phyloP scores from a whole-genome alignment of 495 filamentous ascomycete genomes.

The Trichoderma erinaceum region DNA sequence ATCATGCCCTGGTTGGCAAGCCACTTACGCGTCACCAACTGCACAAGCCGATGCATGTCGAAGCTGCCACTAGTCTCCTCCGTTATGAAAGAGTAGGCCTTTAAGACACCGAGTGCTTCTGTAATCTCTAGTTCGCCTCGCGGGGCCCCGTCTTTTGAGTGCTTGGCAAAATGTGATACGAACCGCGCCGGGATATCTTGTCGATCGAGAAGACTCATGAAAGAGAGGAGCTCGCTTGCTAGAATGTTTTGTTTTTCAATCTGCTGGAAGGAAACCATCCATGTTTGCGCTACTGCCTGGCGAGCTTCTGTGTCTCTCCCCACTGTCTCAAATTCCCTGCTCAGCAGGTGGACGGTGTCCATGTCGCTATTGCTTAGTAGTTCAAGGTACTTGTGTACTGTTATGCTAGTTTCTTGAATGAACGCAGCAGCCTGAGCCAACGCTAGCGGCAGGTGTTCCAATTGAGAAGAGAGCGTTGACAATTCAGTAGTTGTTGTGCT shows the following conservation, averaged over 20 bases:
- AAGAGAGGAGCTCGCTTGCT: constrained; percentile 37
- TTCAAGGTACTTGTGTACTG: constrained; percentile 29
- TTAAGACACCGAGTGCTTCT: constrained; percentile 34
- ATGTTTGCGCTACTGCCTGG: constrained; percentile 33
- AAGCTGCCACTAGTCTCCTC: constrained; percentile 23
- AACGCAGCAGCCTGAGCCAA: constrained; percentile 45
- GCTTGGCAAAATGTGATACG: constrained; percentile 25
- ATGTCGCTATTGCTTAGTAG: constrained; percentile 27
- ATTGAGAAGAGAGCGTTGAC: constrained; percentile 31
- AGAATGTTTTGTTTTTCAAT: constrained; percentile 31
- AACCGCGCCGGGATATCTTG: constrained; percentile 36
- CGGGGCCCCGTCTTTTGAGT: constrained; percentile 7
- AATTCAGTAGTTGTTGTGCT: constrained; percentile 12
- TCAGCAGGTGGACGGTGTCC: constrained; percentile 25
- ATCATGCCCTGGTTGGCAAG: constrained; percentile 27
- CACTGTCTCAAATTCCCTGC: constrained; percentile 22
- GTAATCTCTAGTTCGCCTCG: constrained; percentile 24
- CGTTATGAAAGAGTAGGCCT: constrained; percentile 38
- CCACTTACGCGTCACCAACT: constrained; percentile 42
- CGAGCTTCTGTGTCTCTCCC: constrained; percentile 29
- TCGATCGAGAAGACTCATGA: constrained; percentile 40
- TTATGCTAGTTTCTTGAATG: constrained; percentile 38
- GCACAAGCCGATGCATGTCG: constrained; percentile 40
- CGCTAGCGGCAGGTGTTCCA: constrained; percentile 42
- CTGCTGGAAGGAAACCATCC: constrained; percentile 38